Percentiles rank a stretch among this genome's conserved stretches.
These are phyloP conservation scores for Castanea mollissima DNA, from an alignment of 306 rosid genomes.

Conservation along the genomic window DNA sequence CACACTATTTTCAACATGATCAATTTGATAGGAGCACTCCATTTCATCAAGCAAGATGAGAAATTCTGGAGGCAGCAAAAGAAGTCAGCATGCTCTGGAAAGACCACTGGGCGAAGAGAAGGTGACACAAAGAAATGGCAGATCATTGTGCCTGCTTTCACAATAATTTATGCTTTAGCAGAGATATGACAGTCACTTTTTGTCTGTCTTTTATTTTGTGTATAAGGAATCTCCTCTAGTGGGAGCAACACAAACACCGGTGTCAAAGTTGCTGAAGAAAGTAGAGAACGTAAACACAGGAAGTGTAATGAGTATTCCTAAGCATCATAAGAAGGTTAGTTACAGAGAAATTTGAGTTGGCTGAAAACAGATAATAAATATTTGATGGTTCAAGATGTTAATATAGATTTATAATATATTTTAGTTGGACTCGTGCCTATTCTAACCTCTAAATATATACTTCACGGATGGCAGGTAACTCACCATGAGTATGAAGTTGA, in stretches of 20 bases:
- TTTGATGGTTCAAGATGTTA: constrained; percentile 4
- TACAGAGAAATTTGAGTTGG: background rate
- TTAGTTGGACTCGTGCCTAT: constrained; percentile 17
- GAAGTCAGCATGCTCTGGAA: constrained; percentile 47
- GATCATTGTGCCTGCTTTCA: constrained; percentile 24
- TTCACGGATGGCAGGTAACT: constrained; percentile 64
- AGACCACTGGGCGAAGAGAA: constrained; percentile 39
- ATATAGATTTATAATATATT: constrained; percentile 3
- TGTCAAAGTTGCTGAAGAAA: constrained; percentile 71
- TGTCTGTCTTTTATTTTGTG: constrained; percentile 23
- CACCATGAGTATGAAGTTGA: constrained; percentile 92
- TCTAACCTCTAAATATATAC: constrained; percentile 16
- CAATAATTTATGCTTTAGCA: constrained; percentile 17
- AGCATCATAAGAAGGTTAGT: constrained; percentile 79
- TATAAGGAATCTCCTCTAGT: constrained; percentile 63
- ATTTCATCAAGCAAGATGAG: constrained; percentile 62
- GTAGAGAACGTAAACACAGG: constrained; percentile 63
- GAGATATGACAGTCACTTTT: constrained; percentile 1
- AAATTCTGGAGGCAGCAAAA: constrained; percentile 54
- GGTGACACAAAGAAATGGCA: constrained; percentile 28
- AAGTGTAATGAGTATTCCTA: constrained; percentile 64
- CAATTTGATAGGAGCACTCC: constrained; percentile 51
- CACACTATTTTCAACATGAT: background rate
- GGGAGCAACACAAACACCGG: constrained; percentile 69
- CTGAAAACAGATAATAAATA: background rate